phyloP scores from a whole-genome alignment of 106 monocot genomes.

The Platanthera guangdongensis region DNA sequence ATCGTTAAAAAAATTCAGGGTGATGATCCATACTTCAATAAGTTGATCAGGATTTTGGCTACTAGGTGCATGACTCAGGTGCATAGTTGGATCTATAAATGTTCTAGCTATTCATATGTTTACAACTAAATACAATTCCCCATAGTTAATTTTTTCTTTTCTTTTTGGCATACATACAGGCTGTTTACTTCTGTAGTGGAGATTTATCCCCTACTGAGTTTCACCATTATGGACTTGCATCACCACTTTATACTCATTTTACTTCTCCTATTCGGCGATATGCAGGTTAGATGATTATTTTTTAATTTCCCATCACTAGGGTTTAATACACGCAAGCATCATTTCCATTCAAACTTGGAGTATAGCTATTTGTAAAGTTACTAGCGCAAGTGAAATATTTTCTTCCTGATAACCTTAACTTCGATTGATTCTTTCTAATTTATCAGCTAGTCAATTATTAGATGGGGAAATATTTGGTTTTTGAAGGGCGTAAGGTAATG shows the following conservation, averaged over 20 bases:
- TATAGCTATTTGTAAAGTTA: background rate
- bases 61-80: slow-evolving; percentile 99
- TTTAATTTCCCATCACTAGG: background rate
- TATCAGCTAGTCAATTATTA: background rate
- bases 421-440: background rate
- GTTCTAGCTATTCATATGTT: background rate
- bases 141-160: background rate
- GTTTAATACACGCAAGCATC: background rate
- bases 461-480: background rate
- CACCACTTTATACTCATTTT: slow-evolving; percentile 94
- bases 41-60: slow-evolving; percentile 86
- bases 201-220: slow-evolving; percentile 71
- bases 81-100: slow-evolving; percentile 4
- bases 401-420: background rate
- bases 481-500: background rate
- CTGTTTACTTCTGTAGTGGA: slow-evolving; percentile 97
- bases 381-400: background rate
- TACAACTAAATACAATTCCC: background rate
- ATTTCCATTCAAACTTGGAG: background rate
- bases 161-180: slow-evolving; percentile 33
- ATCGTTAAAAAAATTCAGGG: slow-evolving; percentile 36
- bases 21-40: slow-evolving; percentile 97
- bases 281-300: slow-evolving; percentile 49
- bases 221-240: slow-evolving; percentile 89
- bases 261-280: slow-evolving; percentile 98